These are phyloP conservation scores for Scheffersomyces amazonensis DNA, from an alignment of 805 yeast species.

Conservation along the genomic window DNA sequence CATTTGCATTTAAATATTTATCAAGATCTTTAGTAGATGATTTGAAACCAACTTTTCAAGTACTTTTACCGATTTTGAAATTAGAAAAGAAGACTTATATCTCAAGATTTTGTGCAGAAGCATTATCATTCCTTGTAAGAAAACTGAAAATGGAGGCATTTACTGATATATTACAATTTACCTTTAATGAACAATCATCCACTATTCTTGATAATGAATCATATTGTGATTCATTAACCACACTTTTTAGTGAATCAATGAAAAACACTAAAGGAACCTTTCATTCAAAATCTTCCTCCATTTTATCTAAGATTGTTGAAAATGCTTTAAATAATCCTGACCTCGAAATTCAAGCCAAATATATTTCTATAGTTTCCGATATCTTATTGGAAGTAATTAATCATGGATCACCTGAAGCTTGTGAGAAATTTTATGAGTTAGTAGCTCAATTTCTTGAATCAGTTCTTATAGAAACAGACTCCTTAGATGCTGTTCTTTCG, in stretches of 20 bases:
- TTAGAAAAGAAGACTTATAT: slow-evolving; percentile 58
- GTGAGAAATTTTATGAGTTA: slow-evolving; percentile 42
- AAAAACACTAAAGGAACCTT: slow-evolving; percentile 67
- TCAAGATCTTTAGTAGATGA: slow-evolving; percentile 62
- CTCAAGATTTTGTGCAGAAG: slow-evolving; percentile 85
- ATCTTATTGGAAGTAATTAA: slow-evolving; percentile 50
- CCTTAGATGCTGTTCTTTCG: slow-evolving; percentile 16
- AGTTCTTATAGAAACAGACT: neutral
- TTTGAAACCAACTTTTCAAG: slow-evolving; percentile 64
- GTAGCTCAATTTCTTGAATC: slow-evolving; percentile 14
- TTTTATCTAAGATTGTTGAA: slow-evolving; percentile 46
- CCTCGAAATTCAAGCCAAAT: slow-evolving; percentile 12
- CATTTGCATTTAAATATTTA: slow-evolving; percentile 86
- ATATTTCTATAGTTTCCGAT: slow-evolving; percentile 53
- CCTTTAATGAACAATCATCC: slow-evolving; percentile 33
- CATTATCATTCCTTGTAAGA: slow-evolving; percentile 77
- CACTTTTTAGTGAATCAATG: slow-evolving; percentile 70
- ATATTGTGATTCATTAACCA: slow-evolving; percentile 56
- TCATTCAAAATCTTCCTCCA: slow-evolving; percentile 65
- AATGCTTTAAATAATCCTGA: slow-evolving; percentile 18
- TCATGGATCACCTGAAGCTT: slow-evolving; percentile 51
- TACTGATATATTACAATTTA: slow-evolving; percentile 39
- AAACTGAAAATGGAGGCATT: slow-evolving; percentile 55
- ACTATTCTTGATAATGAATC: slow-evolving; percentile 36
- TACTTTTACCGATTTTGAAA: slow-evolving; percentile 62